Evolutionary conservation across 306 rosid genomes (phyloP).

Genomic region (Echinosophora koreensis): DNA sequence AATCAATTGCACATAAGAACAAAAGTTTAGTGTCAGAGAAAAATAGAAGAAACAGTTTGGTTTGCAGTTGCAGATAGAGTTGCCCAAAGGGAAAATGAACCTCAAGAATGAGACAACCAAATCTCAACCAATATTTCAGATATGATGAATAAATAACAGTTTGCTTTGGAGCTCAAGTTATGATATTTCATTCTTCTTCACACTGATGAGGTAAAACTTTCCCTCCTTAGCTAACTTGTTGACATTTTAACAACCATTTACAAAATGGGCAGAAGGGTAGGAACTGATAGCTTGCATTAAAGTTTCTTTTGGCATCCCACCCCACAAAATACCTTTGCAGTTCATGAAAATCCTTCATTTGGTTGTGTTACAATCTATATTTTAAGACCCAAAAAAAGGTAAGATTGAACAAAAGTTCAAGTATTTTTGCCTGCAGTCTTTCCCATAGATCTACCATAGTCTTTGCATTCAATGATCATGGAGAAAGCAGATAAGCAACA

Average conservation of each 20-base stretch:
- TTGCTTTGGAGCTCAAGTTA: slow-evolving; percentile 18
- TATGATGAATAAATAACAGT: slow-evolving; percentile 12
- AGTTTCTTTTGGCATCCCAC: slow-evolving; percentile 41
- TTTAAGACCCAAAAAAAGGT: not conserved
- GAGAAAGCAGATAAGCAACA: slow-evolving; percentile 50
- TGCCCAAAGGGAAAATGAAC: slow-evolving; percentile 26
- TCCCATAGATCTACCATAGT: slow-evolving; percentile 14
- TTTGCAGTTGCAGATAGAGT: slow-evolving; percentile 29
- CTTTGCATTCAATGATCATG: slow-evolving; percentile 47
- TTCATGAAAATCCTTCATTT: slow-evolving; percentile 1
- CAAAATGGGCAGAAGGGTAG: not conserved
- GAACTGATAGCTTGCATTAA: slow-evolving; percentile 37
- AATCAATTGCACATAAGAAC: slow-evolving; percentile 50
- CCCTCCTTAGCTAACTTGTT: slow-evolving; percentile 44
- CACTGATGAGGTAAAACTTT: slow-evolving; percentile 27
- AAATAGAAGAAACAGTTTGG: slow-evolving; percentile 22
- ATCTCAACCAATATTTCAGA: slow-evolving; percentile 18
- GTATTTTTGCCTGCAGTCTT: slow-evolving; percentile 22
- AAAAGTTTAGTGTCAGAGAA: slow-evolving; percentile 36
- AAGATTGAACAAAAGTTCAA: slow-evolving; percentile 23
- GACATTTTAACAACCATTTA: slow-evolving; percentile 41
- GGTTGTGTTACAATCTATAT: not conserved
- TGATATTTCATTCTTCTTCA: slow-evolving; percentile 32
- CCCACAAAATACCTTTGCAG: slow-evolving; percentile 9
- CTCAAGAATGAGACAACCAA: not conserved